Conservation (phyloP, 495 filamentous ascomycete species). For the Podospora australis region DNA sequence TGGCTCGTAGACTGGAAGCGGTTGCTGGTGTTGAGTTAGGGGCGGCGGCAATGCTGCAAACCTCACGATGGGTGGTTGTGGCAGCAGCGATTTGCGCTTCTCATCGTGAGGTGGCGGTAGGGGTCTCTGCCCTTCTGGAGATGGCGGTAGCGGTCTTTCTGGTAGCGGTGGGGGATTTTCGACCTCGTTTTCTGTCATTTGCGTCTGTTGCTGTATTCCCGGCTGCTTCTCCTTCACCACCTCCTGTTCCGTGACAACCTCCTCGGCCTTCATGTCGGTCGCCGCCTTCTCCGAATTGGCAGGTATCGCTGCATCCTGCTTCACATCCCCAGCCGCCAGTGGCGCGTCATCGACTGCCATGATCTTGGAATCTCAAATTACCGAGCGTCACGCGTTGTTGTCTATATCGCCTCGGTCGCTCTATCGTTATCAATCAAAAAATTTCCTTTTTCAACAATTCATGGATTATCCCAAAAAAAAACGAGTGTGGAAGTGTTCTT, state of each 20-base stretch:
- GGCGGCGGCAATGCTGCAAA: background rate
- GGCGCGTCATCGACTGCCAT: constrained; percentile 8
- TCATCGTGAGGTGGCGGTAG: background rate
- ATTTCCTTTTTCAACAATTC: too few species aligned
- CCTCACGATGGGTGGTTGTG: background rate
- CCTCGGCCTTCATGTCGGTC: background rate
- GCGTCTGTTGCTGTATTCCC: background rate
- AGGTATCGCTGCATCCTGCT: constrained; percentile 1
- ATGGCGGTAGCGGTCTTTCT: background rate
- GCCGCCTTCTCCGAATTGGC: background rate
- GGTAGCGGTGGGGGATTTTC: background rate
- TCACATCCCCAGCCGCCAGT: too few species aligned
- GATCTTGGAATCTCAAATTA: too few species aligned
- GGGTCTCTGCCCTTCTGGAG: background rate
- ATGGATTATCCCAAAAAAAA: background rate
- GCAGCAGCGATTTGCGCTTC: background rate
- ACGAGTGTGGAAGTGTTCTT: background rate
- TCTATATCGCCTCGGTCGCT: too few species aligned
- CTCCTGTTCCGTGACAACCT: background rate
- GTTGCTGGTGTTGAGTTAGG: too few species aligned
- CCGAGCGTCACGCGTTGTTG: too few species aligned
- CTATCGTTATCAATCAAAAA: too few species aligned
- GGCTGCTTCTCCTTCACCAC: background rate
- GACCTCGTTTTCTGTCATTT: background rate
- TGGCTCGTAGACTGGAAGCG: too few species aligned